phyloP scores from a whole-genome alignment of 75 land plant species.

The Azolla pinnata region DNA sequence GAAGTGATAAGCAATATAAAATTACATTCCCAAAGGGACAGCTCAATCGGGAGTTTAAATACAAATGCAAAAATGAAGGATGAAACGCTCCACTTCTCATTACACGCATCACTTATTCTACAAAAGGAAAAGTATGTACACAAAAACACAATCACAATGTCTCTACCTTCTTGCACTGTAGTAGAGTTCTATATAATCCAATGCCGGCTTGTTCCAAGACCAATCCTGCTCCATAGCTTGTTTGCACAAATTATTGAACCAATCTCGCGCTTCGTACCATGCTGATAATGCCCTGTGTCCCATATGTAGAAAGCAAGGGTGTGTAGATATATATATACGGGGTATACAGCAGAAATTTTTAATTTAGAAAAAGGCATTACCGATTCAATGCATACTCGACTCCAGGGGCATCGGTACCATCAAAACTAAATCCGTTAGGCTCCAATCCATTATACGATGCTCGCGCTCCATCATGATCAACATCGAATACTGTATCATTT shows the following conservation, averaged over 20 bases:
- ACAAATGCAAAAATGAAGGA: no score
- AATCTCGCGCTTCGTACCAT: constrained; percentile 66
- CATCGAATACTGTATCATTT: constrained; percentile 89
- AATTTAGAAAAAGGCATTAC: constrained; percentile 16
- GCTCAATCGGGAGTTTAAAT: no score
- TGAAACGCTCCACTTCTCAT: no score
- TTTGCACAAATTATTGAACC: constrained; percentile 68
- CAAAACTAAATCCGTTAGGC: constrained; percentile 88
- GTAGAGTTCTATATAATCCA: constrained; percentile 82
- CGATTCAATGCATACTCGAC: constrained; percentile 90
- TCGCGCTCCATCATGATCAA: constrained; percentile 69
- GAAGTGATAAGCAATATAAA: no score
- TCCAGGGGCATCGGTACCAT: constrained; percentile 65
- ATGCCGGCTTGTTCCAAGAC: constrained; percentile 88
- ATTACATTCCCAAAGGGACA: no score
- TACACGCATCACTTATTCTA: no score
- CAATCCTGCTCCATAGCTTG: constrained; percentile 92
- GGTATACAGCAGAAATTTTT: constrained; percentile 9
- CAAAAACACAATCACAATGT: no score
- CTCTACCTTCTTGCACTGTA: constrained; percentile 50
- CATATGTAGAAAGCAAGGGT: no score
- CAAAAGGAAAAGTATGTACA: no score
- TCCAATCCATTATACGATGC: constrained; percentile 55
- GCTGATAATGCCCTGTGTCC: constrained; percentile 80
- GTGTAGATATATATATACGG: no score